Evolutionary conservation across 441 rosid genomes (phyloP).

Genomic region (Hura crepitans): DNA sequence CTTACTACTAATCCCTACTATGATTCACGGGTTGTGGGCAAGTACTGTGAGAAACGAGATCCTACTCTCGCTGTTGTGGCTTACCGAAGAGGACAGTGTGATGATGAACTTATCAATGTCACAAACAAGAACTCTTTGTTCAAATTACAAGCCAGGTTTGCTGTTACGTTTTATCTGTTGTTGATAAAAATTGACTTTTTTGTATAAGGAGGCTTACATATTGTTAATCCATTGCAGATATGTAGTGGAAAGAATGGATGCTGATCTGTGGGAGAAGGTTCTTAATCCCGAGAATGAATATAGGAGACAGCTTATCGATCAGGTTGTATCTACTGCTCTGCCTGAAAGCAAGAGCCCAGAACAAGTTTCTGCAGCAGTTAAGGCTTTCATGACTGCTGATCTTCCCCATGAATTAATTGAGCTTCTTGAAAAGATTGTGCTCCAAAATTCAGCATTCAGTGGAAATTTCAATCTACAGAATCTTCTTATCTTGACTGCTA

Average conservation of each 20-base stretch:
- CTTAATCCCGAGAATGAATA: constrained; percentile 88
- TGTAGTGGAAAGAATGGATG: constrained; percentile 99
- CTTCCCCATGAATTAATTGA: constrained; percentile 98
- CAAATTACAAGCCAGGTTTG: constrained; percentile 97
- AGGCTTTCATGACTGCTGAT: constrained; percentile 99
- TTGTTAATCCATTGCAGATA: constrained; percentile 50
- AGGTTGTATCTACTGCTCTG: constrained; percentile 97
- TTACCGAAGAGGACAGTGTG: constrained; percentile 96
- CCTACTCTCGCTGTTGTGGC: constrained; percentile 99
- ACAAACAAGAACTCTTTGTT: constrained; percentile 97
- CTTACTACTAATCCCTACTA: constrained; percentile 98
- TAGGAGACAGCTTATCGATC: constrained; percentile 97
- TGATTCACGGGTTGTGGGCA: constrained; percentile 97
- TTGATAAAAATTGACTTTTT: constrained; percentile 6
- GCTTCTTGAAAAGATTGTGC: constrained; percentile 99
- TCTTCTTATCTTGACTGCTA: constrained; percentile 93
- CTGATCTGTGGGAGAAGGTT: constrained; percentile 96
- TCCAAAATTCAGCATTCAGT: constrained; percentile 99
- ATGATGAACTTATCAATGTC: constrained; percentile 92
- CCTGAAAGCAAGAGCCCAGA: constrained; percentile 99
- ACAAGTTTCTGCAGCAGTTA: constrained; percentile 99
- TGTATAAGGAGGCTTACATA: constrained; percentile 15
- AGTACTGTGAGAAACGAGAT: constrained; percentile 99
- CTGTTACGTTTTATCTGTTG: constrained; percentile 1
- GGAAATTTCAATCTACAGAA: constrained; percentile 97